Conservation (phyloP, 805 yeast species). For the Blastobotrys americana region DNA sequence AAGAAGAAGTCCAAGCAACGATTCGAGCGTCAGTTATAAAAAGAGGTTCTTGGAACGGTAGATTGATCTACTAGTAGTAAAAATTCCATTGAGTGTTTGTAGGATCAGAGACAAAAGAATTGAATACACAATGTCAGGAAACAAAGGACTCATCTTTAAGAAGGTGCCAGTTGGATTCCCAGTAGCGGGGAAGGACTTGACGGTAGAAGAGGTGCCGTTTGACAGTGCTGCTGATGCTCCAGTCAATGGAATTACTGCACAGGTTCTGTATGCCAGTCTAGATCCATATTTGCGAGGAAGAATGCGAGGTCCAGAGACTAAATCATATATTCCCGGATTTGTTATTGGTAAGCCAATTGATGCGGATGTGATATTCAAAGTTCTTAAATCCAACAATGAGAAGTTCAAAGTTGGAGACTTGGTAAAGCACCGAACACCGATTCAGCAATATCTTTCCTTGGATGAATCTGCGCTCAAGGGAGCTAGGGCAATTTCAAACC, state of each 20-base stretch:
- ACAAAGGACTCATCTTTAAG: neutral
- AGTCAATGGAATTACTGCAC: neutral
- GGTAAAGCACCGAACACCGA: neutral
- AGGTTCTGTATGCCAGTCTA: neutral
- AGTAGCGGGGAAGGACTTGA: neutral
- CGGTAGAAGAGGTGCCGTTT: neutral
- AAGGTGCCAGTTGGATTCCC: neutral
- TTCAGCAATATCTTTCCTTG: neutral
- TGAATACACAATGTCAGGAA: neutral
- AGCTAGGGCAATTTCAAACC: neutral
- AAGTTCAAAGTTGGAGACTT: neutral
- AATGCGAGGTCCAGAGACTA: neutral
- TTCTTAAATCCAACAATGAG: neutral
- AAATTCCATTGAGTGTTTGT: too few relatives aligned
- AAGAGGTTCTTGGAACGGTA: too few relatives aligned
- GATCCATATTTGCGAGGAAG: neutral
- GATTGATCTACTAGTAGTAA: too few relatives aligned
- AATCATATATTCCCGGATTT: neutral
- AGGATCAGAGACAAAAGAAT: too few relatives aligned
- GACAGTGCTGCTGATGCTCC: neutral
- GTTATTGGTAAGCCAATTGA: neutral
- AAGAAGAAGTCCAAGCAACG: too few relatives aligned
- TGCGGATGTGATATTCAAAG: neutral
- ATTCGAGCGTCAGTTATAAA: too few relatives aligned
- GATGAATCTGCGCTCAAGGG: neutral